Conservation (phyloP, 352 stramenopile species). For the Globisporangium carolinianum region DNA sequence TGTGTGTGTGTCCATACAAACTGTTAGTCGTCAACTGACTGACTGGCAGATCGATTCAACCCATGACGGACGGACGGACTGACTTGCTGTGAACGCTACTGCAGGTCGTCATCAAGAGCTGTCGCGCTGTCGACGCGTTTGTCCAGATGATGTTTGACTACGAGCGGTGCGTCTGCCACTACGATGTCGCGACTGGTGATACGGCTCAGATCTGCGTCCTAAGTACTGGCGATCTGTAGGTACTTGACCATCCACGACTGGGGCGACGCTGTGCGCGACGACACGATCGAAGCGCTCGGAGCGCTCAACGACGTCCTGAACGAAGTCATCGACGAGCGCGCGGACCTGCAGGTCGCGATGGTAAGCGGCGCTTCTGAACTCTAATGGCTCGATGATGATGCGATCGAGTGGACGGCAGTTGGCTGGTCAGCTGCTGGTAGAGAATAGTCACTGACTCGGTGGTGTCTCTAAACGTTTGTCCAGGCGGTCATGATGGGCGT, state of each 20-base stretch:
- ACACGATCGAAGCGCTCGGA: slow-evolving; percentile 67
- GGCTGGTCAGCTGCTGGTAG: too few relatives aligned
- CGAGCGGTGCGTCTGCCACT: slow-evolving; percentile 26
- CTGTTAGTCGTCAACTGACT: not conserved
- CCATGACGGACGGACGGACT: too few relatives aligned
- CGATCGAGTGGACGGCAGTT: too few relatives aligned
- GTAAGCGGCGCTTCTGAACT: slow-evolving; percentile 14
- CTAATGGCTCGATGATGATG: too few relatives aligned
- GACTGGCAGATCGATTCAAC: too few relatives aligned
- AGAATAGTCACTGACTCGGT: too few relatives aligned
- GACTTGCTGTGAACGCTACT: not conserved
- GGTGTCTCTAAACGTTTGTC: not conserved
- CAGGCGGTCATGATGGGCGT: slow-evolving; percentile 67
- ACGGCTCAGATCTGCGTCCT: too few relatives aligned
- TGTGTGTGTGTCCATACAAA: not conserved
- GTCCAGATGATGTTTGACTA: slow-evolving; percentile 82
- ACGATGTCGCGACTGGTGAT: not conserved
- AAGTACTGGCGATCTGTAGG: slow-evolving; percentile 9
- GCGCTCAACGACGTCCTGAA: slow-evolving; percentile 70
- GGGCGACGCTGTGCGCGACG: slow-evolving; percentile 64
- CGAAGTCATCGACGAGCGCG: slow-evolving; percentile 65
- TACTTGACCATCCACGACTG: slow-evolving; percentile 78
- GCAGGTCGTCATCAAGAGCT: slow-evolving; percentile 60
- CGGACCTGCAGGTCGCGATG: slow-evolving; percentile 71
- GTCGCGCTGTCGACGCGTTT: slow-evolving; percentile 44